These are phyloP conservation scores for Xerocomus potaroensis DNA, from an alignment of 768 basidiomycete genomes.

Conservation along the genomic window DNA sequence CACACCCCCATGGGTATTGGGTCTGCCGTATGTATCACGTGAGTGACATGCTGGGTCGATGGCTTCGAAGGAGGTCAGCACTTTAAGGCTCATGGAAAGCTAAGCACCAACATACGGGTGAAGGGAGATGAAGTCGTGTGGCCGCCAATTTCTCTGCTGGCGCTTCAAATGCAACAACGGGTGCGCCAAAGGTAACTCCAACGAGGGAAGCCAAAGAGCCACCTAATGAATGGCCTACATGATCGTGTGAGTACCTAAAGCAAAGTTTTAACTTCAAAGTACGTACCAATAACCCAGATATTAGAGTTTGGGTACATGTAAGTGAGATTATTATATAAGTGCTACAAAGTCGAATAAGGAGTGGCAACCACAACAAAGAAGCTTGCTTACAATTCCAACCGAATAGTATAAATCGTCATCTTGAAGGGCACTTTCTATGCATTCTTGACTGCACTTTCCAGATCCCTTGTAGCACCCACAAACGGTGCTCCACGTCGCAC, in stretches of 20 bases:
- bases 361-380: neutral
- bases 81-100: neutral
- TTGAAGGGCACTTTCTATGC: slow-evolving; percentile 71
- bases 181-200: slow-evolving; percentile 87
- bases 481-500: slow-evolving; percentile 89
- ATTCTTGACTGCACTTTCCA: slow-evolving; percentile 75
- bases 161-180: slow-evolving; percentile 87
- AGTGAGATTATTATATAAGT: slow-evolving; percentile 88
- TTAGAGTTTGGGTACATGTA: slow-evolving; percentile 85
- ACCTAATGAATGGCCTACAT: slow-evolving; percentile 71
- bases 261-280: slow-evolving; percentile 1
- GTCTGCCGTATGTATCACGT: slow-evolving; percentile 92
- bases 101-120: slow-evolving; percentile 53
- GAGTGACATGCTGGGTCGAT: slow-evolving; percentile 70
- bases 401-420: slow-evolving; percentile 89
- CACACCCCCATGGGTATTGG: slow-evolving; percentile 87
- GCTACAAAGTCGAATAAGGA: slow-evolving; percentile 39
- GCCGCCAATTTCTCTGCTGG: slow-evolving; percentile 73
- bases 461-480: slow-evolving; percentile 80
- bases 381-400: slow-evolving; percentile 65
- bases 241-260: neutral
- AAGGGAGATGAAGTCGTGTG: slow-evolving; percentile 77
- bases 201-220: slow-evolving; percentile 82
- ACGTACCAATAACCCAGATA: slow-evolving; percentile 80
- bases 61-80: slow-evolving; percentile 40